Evolutionary conservation across 352 stramenopile species (phyloP), one percentile per base, ranked within the genome.

Genomic region (Globisporangium rhizosaccharum): DNA sequence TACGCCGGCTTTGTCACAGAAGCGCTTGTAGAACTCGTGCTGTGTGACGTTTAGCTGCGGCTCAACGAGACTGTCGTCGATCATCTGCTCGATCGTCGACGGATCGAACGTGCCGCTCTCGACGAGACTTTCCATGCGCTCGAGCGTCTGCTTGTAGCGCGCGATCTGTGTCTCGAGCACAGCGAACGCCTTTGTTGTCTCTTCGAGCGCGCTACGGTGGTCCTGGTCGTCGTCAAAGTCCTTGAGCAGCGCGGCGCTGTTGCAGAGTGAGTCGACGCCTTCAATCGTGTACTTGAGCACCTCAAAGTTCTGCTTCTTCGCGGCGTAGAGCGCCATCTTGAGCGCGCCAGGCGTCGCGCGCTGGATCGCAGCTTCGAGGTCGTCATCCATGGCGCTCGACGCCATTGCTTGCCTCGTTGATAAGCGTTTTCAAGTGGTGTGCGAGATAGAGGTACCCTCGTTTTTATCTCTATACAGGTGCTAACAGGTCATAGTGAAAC

Each of bases 11-110:
- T 71, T 67, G 12, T 89, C 73, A 59, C 80, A 89, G 50, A 94
- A 94, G 39, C 75, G 75, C 62, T 88, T 92, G 73, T 92, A 90
- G 44, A 83, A 76, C 6, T 90, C 76, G 65, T 90, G 76, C 54
- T 84, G 76, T 45, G 67, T 66, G 5, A 70, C 51, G 54, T 91
- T 85, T n/a, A 88, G 62, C n/a, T 70, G 67, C 0, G 83, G 83
- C 41, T 67, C 76, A n/a, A 55, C 65, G 46, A 83, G 63, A 50
- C 72, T 71, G 45, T 73, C 57, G 56, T 87, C 65, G 41, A 89
- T 60, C 66, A 90, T 66, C 51, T 85, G 79, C 53, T 90, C 79
- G 45, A 92, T 85, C 46, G 76, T 72, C 25, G 60, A 53, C 48
- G 73, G 61, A 45, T 86, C 60, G 50, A 90, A 48, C 37, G 71